Base-by-base conservation (phyloP, 306 rosid genomes). In the Spatholobus suberectus region DNA sequence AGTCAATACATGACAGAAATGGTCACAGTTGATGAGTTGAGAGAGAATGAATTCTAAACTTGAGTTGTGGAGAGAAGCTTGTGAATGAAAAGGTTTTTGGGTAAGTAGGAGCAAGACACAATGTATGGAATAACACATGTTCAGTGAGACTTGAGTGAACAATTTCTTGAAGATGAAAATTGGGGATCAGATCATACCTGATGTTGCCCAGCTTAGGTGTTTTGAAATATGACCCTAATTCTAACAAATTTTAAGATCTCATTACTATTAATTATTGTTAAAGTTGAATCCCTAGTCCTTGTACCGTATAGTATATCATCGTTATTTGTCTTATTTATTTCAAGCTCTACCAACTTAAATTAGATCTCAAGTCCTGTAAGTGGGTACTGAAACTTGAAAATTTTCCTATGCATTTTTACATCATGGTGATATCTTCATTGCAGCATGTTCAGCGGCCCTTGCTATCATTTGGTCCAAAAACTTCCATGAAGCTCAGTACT, bases 371-470 rank as follows among this genome's bases (percentile, higher is more conserved):
- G 49, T 76, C 37, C 66, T 83, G 68, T 76, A 65, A 34, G 21
- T 13, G 32, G 18, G 12, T 38, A 38, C 17, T 83, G 69, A 47
- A 69, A 75, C 67, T 70, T 75, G 62, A 34, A 81, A 73, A 8
- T 66, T 18, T 70, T 76, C 26, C 40, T 47, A 58, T 49, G 21
- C 65, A 38, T 10, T 81, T 72, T 76, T 81, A 81, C 70, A 77
- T 71, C 32, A 73, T 23, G 27, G 59, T 73, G 15, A 17, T 77
- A 46, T 86, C 67, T 85, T 51, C 52, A 62, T 66, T 87, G 88
- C 94, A 95, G 99, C 97, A 95, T 87, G 96, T 95, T 84, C 98
- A 93, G 82, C 88, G 98, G 75, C 99, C 98, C 81, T 86, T 95
- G 63, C 79, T 95, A 61, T 93, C 98, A 49, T 95, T 95, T 87